Evolutionary conservation across 108 stramenopile species (phyloP).

Genomic region (Cylindrotheca closterium): DNA sequence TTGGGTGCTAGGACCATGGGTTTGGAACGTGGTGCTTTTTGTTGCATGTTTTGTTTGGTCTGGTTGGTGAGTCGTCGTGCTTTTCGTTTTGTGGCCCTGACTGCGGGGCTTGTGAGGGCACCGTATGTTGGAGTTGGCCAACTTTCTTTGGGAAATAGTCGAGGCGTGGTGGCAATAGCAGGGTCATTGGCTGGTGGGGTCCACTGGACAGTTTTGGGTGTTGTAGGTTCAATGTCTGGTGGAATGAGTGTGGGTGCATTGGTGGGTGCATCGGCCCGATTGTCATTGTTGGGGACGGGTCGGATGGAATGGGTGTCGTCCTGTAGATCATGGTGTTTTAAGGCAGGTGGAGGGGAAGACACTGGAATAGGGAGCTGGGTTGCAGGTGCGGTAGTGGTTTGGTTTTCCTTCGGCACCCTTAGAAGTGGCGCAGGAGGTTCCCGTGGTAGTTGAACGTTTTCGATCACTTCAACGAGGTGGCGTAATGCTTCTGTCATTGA

Average conservation of each 20-base stretch:
- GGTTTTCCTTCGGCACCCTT: conserved; percentile 1
- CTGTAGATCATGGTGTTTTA: background rate
- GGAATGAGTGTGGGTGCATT: too few species aligned
- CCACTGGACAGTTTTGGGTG: too few species aligned
- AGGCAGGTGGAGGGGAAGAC: background rate
- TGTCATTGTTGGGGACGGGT: too few species aligned
- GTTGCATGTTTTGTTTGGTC: background rate
- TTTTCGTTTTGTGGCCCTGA: background rate
- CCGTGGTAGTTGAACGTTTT: background rate
- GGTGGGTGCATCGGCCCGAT: too few species aligned
- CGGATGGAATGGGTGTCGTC: background rate
- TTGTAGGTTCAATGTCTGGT: too few species aligned
- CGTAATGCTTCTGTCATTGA: background rate
- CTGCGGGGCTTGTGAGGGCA: background rate
- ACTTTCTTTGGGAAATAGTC: too few species aligned
- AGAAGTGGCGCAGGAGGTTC: conserved; percentile 4
- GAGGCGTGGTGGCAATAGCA: too few species aligned
- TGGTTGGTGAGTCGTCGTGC: background rate
- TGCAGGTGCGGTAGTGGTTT: background rate
- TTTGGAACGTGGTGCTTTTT: background rate
- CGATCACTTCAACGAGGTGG: background rate
- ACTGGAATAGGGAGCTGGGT: background rate
- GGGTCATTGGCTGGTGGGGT: too few species aligned
- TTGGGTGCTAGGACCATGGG: too few species aligned
- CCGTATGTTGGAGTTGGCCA: too few species aligned